Evolutionary conservation across 31 red algal genomes (phyloP).

Genomic region (Asparagopsis taxiformis): DNA sequence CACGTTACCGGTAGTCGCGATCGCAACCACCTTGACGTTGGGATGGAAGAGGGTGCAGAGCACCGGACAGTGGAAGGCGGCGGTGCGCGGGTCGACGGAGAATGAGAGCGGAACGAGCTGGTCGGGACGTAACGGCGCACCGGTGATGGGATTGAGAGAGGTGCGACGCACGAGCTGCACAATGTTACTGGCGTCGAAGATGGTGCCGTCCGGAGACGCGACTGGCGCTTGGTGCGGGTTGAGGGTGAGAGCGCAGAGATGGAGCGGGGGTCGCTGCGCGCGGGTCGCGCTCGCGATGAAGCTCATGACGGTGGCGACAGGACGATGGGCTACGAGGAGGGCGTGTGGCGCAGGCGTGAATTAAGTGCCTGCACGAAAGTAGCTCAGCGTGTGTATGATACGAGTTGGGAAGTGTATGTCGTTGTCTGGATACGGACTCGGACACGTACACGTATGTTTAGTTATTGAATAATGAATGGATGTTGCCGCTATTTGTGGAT

Average conservation of each 20-base stretch:
- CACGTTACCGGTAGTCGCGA: conserved; percentile 43
- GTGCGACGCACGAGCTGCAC: conserved; percentile 27
- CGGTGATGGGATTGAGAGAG: conserved; percentile 27
- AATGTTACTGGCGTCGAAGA: conserved; percentile 13
- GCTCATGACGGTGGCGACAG: no score
- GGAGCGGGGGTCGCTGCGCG: conserved; percentile 15
- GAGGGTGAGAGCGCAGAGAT: conserved; percentile 33
- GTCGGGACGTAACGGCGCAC: conserved; percentile 9
- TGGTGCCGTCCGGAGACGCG: conserved; percentile 25
- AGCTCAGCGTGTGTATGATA: no score
- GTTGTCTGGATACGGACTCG: no score
- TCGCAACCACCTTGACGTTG: conserved; percentile 28
- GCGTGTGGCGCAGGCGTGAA: no score
- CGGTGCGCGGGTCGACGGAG: conserved; percentile 13
- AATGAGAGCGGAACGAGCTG: conserved; percentile 30
- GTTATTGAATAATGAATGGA: no score
- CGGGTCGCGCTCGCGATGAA: background rate
- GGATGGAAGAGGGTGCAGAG: conserved; percentile 12
- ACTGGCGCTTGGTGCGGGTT: conserved; percentile 20
- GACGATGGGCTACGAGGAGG: no score
- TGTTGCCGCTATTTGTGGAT: no score
- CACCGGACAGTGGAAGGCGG: conserved; percentile 27
- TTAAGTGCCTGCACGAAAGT: no score
- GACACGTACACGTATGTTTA: no score
- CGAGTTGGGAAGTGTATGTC: no score